Evolutionary conservation across 495 filamentous ascomycete species (phyloP).

Genomic region (Hypoxylon cercidicola): DNA sequence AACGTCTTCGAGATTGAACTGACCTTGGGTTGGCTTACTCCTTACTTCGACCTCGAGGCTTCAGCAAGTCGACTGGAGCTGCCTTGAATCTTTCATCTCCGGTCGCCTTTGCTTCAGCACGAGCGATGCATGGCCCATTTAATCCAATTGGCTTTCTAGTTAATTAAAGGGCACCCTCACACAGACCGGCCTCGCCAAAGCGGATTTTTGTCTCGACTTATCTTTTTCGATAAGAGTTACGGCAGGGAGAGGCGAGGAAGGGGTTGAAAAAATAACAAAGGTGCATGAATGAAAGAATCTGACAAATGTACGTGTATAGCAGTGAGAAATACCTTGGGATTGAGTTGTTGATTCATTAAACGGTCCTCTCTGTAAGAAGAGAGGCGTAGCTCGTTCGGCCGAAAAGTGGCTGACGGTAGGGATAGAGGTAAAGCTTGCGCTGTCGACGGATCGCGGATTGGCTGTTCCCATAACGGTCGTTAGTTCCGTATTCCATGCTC

Average conservation of each 20-base stretch:
- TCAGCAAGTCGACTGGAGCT: slow-evolving; percentile 31
- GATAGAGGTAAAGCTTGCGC: neutral
- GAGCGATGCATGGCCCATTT: slow-evolving; percentile 33
- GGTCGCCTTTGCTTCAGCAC: slow-evolving; percentile 30
- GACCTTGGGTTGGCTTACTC: slow-evolving; percentile 34
- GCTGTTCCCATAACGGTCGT: slow-evolving; percentile 38
- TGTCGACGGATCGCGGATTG: slow-evolving; percentile 30
- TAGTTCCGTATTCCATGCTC: slow-evolving; percentile 32
- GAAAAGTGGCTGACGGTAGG: slow-evolving; percentile 37
- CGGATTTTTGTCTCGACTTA: slow-evolving; percentile 28
- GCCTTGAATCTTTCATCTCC: slow-evolving; percentile 20
- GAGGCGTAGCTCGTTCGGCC: slow-evolving; percentile 50
- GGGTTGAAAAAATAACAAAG: slow-evolving; percentile 6
- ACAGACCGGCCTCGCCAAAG: slow-evolving; percentile 35
- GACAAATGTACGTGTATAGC: slow-evolving; percentile 28
- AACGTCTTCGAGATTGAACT: slow-evolving; percentile 31
- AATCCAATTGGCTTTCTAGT: slow-evolving; percentile 38
- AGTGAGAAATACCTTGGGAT: slow-evolving; percentile 54
- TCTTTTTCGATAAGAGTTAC: slow-evolving; percentile 22
- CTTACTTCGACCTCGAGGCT: slow-evolving; percentile 32
- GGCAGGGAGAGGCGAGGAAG: slow-evolving; percentile 8
- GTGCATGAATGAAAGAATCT: slow-evolving; percentile 29
- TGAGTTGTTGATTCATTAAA: slow-evolving; percentile 63
- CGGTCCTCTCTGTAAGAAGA: slow-evolving; percentile 54
- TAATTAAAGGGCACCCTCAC: slow-evolving; percentile 39